Evolutionary conservation across 2,329 filamentous ascomycete genomes (phyloP), one percentile per base, ranked within the genome.

Genomic region (Arachnomyces sp.): DNA sequence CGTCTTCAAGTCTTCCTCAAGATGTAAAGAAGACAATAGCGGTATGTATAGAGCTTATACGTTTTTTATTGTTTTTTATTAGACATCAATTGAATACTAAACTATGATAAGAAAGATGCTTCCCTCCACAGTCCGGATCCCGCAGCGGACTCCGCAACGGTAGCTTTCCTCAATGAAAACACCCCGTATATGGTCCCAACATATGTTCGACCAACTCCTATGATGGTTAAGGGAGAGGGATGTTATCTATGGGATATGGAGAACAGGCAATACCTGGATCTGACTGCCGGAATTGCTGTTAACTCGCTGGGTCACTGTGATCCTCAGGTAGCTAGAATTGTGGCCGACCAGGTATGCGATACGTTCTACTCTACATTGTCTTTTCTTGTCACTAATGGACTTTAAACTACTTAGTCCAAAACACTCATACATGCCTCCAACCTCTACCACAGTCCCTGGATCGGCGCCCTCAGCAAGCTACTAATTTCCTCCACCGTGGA

Each of bases 401-500:
- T 32, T 9, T 31, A 21, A 42, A 44, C 36, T 50, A 8, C 36
- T 28, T 40, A 65, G 78, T 74, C 82, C 21, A 72, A 82, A 55
- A 88, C 81, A 6, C 77, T 98, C 36, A 76, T 95, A 42, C 92
- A 98, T 65, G 84, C 86, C 34, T 95, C 88, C 8, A 98, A 98
- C 63, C 77, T 98, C 14, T 98, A 96, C 74, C 85, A 95, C 67
- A 98, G 96, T 66, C 83, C 84, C 2, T 95, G 92, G 86, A 95
- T 86, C 1, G 90, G 90, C 25, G 80, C 83, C 2, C 78, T 98
- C 38, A 95, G 87, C 47, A 82, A 92, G 62, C 72, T 88, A 16
- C 75, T 98, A 16, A 78, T 98, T 28, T 77, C 90, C 53, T 82
- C 83, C 63, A 98, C 92, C 0, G 65, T 76, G 39, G 78, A 82